These are phyloP conservation scores for Cerrena zonata DNA, from an alignment of 1,284 basidiomycete genomes.

Conservation along the genomic window DNA sequence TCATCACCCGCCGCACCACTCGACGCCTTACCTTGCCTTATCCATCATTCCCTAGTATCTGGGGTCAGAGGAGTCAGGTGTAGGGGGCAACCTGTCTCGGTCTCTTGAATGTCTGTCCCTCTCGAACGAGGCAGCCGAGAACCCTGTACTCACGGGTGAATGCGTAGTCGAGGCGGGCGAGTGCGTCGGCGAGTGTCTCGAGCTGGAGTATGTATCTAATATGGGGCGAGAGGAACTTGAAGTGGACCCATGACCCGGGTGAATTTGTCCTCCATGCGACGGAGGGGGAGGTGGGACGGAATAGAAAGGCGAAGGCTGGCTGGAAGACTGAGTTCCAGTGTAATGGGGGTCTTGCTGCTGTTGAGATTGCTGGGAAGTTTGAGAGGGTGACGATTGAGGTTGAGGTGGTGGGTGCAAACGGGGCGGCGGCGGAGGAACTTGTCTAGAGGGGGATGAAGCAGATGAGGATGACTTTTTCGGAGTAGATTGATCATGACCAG, in stretches of 20 bases:
- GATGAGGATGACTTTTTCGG: neutral
- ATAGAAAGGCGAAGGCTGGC: conserved; percentile 8
- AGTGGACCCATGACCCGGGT: too few species aligned
- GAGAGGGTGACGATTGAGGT: neutral
- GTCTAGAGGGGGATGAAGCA: neutral
- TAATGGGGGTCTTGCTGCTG: neutral
- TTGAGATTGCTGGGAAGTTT: neutral
- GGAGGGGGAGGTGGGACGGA: conserved; percentile 8
- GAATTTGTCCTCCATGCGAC: neutral
- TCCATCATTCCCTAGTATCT: neutral
- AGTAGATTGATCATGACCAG: neutral
- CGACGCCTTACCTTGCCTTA: too few species aligned
- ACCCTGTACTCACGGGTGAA: conserved; percentile 23
- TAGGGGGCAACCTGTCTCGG: conserved; percentile 21
- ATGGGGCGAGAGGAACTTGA: neutral
- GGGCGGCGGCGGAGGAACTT: neutral
- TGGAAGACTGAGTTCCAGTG: too few species aligned
- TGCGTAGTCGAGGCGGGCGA: conserved; percentile 35
- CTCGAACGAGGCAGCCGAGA: conserved; percentile 45
- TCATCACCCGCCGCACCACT: too few species aligned
- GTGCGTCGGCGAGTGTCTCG: conserved; percentile 2
- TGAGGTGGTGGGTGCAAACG: too few species aligned
- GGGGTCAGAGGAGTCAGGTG: conserved; percentile 9
- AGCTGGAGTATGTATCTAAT: neutral
- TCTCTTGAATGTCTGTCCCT: conserved; percentile 16